Evolutionary conservation across 495 filamentous ascomycete genomes (phyloP).

Genomic region (Daldinia bambusicola): DNA sequence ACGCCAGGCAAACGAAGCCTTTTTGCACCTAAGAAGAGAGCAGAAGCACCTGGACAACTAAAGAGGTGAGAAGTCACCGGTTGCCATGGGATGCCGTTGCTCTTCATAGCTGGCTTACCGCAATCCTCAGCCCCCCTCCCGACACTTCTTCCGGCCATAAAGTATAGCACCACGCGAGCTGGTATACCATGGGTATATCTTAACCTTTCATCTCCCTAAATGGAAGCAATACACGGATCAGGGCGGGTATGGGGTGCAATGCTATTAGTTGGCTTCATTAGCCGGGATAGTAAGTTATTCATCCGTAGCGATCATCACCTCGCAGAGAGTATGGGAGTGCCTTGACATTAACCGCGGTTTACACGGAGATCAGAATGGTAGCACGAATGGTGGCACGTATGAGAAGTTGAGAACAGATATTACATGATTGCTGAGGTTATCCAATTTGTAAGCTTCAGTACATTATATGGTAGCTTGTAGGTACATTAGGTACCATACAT

Average conservation of each 20-base stretch:
- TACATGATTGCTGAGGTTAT: too few relatives aligned
- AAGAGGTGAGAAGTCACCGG: constrained; percentile 2
- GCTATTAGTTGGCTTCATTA: constrained; percentile 44
- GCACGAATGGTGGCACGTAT: neutral
- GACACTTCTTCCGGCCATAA: constrained; percentile 28
- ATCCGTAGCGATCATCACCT: constrained; percentile 16
- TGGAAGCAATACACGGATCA: constrained; percentile 21
- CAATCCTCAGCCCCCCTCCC: constrained; percentile 15
- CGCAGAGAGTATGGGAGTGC: neutral
- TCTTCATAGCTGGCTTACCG: constrained; percentile 16
- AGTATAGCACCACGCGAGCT: constrained; percentile 30
- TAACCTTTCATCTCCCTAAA: constrained; percentile 33
- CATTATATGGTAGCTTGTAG: too few relatives aligned
- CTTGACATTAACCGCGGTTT: neutral
- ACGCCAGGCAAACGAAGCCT: constrained; percentile 6
- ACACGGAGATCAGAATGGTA: neutral
- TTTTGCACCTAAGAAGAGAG: neutral
- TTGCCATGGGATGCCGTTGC: constrained; percentile 1
- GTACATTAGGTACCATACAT: too few relatives aligned
- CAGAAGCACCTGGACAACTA: neutral
- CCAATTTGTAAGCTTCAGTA: too few relatives aligned
- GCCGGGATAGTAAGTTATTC: constrained; percentile 38
- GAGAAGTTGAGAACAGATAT: too few relatives aligned
- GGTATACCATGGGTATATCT: constrained; percentile 17
- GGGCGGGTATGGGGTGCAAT: constrained; percentile 28